phyloP scores from a whole-genome alignment of 2,329 filamentous ascomycete genomes.

The Plenodomus tracheiphilus region DNA sequence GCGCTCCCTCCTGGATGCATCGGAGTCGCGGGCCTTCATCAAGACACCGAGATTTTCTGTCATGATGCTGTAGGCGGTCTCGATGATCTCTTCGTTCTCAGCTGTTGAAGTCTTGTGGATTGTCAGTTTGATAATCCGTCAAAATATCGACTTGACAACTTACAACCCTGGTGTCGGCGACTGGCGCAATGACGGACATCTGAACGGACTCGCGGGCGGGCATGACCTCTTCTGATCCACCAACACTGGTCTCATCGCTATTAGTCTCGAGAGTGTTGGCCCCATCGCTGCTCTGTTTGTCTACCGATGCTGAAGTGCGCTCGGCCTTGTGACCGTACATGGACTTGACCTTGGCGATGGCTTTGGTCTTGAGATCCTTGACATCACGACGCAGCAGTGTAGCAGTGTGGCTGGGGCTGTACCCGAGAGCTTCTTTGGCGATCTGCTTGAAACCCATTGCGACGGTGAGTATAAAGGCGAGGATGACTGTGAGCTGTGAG shows the following conservation, averaged over 20 bases:
- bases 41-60: slow-evolving; percentile 9
- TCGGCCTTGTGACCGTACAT: background rate
- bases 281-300: too few relatives aligned
- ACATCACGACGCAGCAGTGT: slow-evolving; percentile 26
- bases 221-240: background rate
- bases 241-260: background rate
- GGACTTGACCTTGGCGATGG: background rate
- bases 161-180: background rate
- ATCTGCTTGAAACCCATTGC: background rate
- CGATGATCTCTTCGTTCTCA: background rate
- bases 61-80: slow-evolving; percentile 11
- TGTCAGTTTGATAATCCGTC: background rate
- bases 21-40: slow-evolving; percentile 8
- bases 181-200: background rate
- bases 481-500: too few relatives aligned
- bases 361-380: slow-evolving; percentile 10
- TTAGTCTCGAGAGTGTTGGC: too few relatives aligned
- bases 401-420: slow-evolving; percentile 10
- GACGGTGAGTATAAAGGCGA: background rate
- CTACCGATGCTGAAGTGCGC: too few relatives aligned
- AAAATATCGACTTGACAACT: background rate
- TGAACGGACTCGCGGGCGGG: too few relatives aligned
- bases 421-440: slow-evolving; percentile 1
- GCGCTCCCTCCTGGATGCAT: slow-evolving; percentile 13
- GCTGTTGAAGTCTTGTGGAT: background rate